These are phyloP conservation scores for Metschnikowia reukaufii DNA, from an alignment of 805 yeast genomes.

Conservation along the genomic window DNA sequence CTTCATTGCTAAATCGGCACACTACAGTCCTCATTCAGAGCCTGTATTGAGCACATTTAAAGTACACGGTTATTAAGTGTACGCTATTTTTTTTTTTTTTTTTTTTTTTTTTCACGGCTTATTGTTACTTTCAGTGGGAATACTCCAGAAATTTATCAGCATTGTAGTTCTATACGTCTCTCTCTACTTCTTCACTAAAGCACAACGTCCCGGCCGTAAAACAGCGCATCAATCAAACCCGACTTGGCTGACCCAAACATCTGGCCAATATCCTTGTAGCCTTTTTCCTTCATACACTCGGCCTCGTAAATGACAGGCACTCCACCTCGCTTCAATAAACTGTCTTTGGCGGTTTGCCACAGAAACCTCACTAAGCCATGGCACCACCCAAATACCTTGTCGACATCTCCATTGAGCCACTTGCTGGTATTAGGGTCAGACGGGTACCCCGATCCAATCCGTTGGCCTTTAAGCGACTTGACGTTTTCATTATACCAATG, in stretches of 20 bases:
- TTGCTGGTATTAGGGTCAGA: conserved; percentile 82
- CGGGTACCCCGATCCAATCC: conserved; percentile 88
- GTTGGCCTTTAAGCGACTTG: conserved; percentile 34
- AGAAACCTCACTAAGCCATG: conserved; percentile 72
- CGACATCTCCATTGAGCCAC: conserved; percentile 68
- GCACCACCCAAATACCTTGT: conserved; percentile 85
- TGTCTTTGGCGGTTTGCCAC: conserved; percentile 90
- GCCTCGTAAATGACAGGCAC: conserved; percentile 63
- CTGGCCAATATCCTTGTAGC: conserved; percentile 28
- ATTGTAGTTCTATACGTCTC: too few species aligned
- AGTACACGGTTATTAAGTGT: too few species aligned
- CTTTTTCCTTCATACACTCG: conserved; percentile 35
- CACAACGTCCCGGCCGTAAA: conserved; percentile 13
- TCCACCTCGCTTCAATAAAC: conserved; percentile 54
- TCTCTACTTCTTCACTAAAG: conserved; percentile 9
- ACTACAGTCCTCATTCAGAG: too few species aligned
- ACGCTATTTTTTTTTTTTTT: too few species aligned
- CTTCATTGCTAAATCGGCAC: too few species aligned
- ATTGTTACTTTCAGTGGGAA: too few species aligned
- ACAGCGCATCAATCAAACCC: conserved; percentile 14
- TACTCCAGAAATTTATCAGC: too few species aligned
- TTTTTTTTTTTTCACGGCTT: too few species aligned
- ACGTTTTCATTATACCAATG: conserved; percentile 32
- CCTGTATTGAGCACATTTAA: too few species aligned
- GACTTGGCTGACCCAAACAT: conserved; percentile 13